Base-by-base conservation (phyloP, 179 eudicot genomes). In the Heliamphora pulchella region DNA sequence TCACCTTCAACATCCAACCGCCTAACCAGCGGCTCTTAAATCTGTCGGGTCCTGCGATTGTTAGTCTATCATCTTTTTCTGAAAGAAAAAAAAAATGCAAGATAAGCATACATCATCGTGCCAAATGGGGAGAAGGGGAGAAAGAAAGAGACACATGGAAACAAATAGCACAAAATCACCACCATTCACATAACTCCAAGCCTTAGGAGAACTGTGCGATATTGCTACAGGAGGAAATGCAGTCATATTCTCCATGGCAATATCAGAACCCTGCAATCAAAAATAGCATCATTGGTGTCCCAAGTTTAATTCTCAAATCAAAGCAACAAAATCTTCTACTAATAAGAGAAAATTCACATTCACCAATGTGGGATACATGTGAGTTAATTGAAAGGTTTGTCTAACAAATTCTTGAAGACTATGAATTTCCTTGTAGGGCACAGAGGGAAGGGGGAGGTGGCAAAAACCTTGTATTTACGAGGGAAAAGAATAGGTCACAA, bases 11-110 rank as follows among this genome's bases (percentile, higher is more conserved):
- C 47, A 83, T 79, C 98, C 97, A 93, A 80, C 97, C 98, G 71
- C 94, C 98, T 69, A 88, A 78, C 98, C 98, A 93, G 74, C 92
- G 98, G 82, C 98, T 93, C 80, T 86, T 87, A 76, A 87, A 93
- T 78, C 83, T 81, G 53, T 72, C 82, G 75, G 87, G 79, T 82
- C 87, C 83, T 68, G 61, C 71, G 67, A 62, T 55, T 59, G 59
- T 79, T 54, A 70, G 62, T 54, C 74, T 65, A 83, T 84, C 80
- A 76, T 73, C 81, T 77, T 65, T 74, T 78, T 75, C 97, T 93
- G 89, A 71, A 64, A 55, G 80, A 22, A 81, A 46, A 71, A 59
- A 74, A 77, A 20, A 31, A 79, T 57, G 31, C 41, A 41, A 76
- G 73, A 72, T 78, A 78, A 82, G 72, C 82, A 80, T 65, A 47